Conservation (phyloP, 1,284 basidiomycete species). For the Heterobasidion parviporum region DNA sequence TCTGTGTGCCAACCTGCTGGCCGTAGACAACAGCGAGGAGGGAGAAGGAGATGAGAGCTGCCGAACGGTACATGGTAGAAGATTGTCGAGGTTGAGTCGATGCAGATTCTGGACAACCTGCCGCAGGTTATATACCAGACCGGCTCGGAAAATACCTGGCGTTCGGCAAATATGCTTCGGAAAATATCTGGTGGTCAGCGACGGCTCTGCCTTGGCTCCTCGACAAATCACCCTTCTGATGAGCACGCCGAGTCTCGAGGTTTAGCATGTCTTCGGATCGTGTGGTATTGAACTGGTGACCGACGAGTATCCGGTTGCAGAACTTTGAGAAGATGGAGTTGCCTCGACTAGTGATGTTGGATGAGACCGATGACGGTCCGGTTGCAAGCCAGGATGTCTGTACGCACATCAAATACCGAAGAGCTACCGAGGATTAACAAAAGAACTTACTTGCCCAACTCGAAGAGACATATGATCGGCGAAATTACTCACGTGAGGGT, state of each 20-base stretch:
- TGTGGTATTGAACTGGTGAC: background rate
- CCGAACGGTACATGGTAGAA: background rate
- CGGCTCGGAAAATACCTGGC: background rate
- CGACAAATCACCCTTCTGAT: too few species aligned
- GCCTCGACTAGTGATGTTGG: background rate
- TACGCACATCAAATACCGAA: too few species aligned
- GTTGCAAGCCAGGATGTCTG: background rate
- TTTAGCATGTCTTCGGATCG: background rate
- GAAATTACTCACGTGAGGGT: too few species aligned
- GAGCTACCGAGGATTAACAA: too few species aligned
- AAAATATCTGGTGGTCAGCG: too few species aligned
- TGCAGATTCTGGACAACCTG: background rate
- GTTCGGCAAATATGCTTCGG: background rate
- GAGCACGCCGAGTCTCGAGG: background rate
- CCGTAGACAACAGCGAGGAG: conserved; percentile 24
- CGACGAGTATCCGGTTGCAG: background rate
- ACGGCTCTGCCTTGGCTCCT: background rate
- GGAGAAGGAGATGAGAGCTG: conserved; percentile 5
- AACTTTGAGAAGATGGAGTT: background rate
- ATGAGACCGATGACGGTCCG: background rate
- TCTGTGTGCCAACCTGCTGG: conserved; percentile 31
- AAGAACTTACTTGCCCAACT: too few species aligned
- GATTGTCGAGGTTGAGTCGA: background rate
- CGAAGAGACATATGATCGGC: too few species aligned
- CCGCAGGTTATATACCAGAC: background rate